Evolutionary conservation across 352 stramenopile species (phyloP).

Genomic region (Globisporangium cystogenes): DNA sequence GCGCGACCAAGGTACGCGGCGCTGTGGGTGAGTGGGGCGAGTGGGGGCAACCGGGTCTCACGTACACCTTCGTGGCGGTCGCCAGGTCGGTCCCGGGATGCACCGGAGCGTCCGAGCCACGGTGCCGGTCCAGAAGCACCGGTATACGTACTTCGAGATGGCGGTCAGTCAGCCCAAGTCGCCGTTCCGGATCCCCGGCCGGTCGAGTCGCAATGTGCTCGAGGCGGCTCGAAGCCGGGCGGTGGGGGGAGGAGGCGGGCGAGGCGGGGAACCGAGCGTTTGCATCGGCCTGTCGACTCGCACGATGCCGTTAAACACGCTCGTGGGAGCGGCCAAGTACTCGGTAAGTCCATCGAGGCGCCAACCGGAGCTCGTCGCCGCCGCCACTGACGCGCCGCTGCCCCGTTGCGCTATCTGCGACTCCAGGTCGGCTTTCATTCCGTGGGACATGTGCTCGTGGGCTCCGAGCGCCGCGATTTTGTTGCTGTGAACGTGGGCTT

Average conservation of each 20-base stretch:
- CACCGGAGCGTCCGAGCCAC: conserved; percentile 73
- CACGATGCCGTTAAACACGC: conserved; percentile 70
- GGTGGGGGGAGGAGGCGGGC: background rate
- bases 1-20: conserved; percentile 58
- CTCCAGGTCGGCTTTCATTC: conserved; percentile 79
- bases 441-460: conserved; percentile 68
- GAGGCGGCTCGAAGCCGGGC: conserved; percentile 6
- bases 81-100: conserved; percentile 54
- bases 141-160: conserved; percentile 88
- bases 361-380: background rate
- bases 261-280: conserved; percentile 51
- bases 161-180: conserved; percentile 45
- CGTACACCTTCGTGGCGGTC: too few relatives aligned
- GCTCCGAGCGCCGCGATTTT: conserved; percentile 49
- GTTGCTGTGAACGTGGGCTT: conserved; percentile 49
- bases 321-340: conserved; percentile 73
- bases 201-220: conserved; percentile 4
- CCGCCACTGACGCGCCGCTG: background rate
- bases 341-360: conserved; percentile 45
- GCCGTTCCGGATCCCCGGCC: conserved; percentile 16
- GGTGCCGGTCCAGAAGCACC: conserved; percentile 52
- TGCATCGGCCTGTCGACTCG: conserved; percentile 77
- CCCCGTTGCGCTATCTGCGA: background rate
- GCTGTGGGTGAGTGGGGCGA: too few relatives aligned
- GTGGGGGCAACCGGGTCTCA: too few relatives aligned